phyloP scores from a whole-genome alignment of 441 rosid species.

The Erodium texanum region DNA sequence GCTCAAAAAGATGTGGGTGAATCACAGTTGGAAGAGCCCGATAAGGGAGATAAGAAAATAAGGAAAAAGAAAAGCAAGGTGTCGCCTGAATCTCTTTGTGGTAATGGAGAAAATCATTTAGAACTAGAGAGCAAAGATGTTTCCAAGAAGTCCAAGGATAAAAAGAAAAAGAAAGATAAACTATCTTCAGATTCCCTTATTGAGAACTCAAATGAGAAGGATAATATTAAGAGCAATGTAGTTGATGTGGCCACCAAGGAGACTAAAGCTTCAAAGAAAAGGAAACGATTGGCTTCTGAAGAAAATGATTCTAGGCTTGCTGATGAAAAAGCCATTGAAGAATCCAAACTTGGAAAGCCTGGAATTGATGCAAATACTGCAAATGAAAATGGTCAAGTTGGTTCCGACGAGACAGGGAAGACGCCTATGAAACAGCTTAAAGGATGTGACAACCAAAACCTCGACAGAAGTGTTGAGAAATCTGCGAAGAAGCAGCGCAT shows the following conservation, averaged over 20 bases:
- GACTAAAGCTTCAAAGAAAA: slow-evolving; percentile 50
- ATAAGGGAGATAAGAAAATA: slow-evolving; percentile 27
- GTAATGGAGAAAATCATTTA: slow-evolving; percentile 2
- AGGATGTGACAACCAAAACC: slow-evolving; percentile 27
- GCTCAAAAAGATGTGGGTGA: slow-evolving; percentile 10
- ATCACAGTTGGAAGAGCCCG: slow-evolving; percentile 11
- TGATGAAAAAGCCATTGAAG: slow-evolving; percentile 33
- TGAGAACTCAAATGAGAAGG: not conserved
- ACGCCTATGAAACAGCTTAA: slow-evolving; percentile 28
- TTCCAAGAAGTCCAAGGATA: slow-evolving; percentile 18
- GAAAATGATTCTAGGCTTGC: slow-evolving; percentile 27
- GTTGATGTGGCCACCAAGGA: slow-evolving; percentile 22
- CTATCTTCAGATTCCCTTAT: slow-evolving; percentile 6
- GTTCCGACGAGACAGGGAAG: slow-evolving; percentile 14
- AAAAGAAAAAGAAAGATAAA: slow-evolving; percentile 26
- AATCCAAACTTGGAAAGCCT: slow-evolving; percentile 48
- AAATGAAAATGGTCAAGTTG: slow-evolving; percentile 13
- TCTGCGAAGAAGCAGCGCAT: slow-evolving; percentile 35
- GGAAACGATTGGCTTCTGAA: slow-evolving; percentile 57
- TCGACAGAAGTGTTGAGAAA: slow-evolving; percentile 31
- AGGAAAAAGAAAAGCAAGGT: slow-evolving; percentile 32
- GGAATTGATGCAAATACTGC: slow-evolving; percentile 19
- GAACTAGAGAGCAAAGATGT: slow-evolving; percentile 12
- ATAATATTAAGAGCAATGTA: slow-evolving; percentile 13
- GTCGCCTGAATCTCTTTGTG: slow-evolving; percentile 18